Conservation (phyloP, 228 moss, liverwort and hornwort genomes). For the Sphagnum fallax region DNA sequence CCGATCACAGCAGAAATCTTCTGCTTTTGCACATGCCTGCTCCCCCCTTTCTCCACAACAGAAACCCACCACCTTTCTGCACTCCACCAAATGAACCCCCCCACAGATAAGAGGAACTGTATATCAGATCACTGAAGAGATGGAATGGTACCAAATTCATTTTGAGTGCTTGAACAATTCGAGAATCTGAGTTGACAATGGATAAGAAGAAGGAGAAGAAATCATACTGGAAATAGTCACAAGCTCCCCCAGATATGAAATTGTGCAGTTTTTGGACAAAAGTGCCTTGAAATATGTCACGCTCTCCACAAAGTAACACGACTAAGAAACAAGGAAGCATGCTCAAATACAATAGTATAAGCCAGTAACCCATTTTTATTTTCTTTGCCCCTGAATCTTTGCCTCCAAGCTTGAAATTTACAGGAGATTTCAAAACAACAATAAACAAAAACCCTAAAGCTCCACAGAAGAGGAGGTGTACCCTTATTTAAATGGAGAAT, state of each 20-base stretch:
- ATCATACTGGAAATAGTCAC: slow-evolving; percentile 48
- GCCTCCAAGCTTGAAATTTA: too few relatives aligned
- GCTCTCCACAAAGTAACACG: slow-evolving; percentile 84
- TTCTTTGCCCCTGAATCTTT: not conserved
- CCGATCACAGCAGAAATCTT: slow-evolving; percentile 78
- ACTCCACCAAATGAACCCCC: too few relatives aligned
- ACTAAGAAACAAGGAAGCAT: slow-evolving; percentile 53
- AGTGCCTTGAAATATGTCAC: slow-evolving; percentile 65
- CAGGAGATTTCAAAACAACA: too few relatives aligned
- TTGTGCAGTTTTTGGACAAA: slow-evolving; percentile 51
- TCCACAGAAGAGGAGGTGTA: too few relatives aligned
- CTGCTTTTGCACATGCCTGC: slow-evolving; percentile 54
- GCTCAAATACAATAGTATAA: slow-evolving; percentile 59
- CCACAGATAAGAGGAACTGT: too few relatives aligned
- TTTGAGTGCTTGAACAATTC: not conserved
- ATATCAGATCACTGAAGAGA: not conserved
- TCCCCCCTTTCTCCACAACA: slow-evolving; percentile 57
- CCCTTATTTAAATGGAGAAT: too few relatives aligned
- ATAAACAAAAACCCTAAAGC: too few relatives aligned
- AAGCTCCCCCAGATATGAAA: slow-evolving; percentile 70
- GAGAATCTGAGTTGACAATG: not conserved
- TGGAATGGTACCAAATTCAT: not conserved
- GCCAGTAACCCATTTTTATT: slow-evolving; percentile 49
- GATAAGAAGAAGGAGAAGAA: not conserved
- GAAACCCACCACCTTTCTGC: slow-evolving; percentile 16